Base-by-base conservation (phyloP, 192 early-diverging fungal species). In the Umbelopsis sp. region DNA sequence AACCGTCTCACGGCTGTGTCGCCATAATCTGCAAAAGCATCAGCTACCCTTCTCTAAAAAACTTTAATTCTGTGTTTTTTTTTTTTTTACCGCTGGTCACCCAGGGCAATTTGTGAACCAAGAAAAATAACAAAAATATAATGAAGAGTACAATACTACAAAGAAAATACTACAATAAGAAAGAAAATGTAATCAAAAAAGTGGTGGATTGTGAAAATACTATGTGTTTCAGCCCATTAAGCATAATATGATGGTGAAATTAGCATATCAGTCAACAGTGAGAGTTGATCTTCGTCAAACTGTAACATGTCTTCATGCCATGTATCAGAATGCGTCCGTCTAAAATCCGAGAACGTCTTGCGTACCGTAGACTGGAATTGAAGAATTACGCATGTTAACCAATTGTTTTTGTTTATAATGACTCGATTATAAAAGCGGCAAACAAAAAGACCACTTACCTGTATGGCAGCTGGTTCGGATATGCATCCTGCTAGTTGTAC, bases 241-340 rank as follows among this genome's bases (percentile, higher is more conserved):
- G 91, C 92, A 73, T 94, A 94, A 77, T 94, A 94, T 49, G 89
- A 91, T 2, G 92, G 92, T 15, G 92, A 93, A 61, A 94, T 91
- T 65, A 98, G 81, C 87, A 98, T 89, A 80, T 98, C 96, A 10
- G 89, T 88, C 53, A 98, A 75, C 18, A 93, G 73, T 37, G 89
- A 90, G 44, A 92, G 71, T 76, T 98, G 92, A 25, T 91, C 87
- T 27, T 85, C 85, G 1, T 80, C 86, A 75, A 98, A 97, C 69
- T 79, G 77, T 68, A 81, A 80, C 75, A 87, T 86, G 69, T 98
- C 94, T 66, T 95, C 89, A 65, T 94, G 93, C 97, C 97, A 98
- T 10, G 90, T 92, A 71, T 98, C 97, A 68, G 93, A 92, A 72
- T 98, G 97, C 6, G 97, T 98, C 58, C 97, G 82, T 71, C 91